Base-by-base conservation (phyloP, 2,329 filamentous ascomycete genomes). In the Sarocladiaceae sp. region DNA sequence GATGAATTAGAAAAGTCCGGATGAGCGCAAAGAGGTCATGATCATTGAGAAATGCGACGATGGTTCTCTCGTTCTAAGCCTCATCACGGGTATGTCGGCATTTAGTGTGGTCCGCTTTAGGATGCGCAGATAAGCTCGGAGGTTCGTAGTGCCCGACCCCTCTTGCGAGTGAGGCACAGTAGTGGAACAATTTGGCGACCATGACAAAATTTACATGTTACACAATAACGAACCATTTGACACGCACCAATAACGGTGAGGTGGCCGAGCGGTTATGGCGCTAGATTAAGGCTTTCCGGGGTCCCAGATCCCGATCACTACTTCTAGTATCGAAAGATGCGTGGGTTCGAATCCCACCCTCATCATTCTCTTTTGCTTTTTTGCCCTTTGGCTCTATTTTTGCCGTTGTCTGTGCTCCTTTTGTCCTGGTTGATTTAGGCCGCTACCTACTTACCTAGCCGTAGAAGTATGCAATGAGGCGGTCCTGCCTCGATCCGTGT, bases 251-350 rank as follows among this genome's bases (percentile, higher is more conserved):
- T 16, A 18, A 41, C 37, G 37, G 37, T 41, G 23, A 41, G 37
- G 37, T 41, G 37, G 37, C 37, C 37, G 37, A 41, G 37, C 37
- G 37, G 37, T 41, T 41, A 41, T 41, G 37, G 37, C 37, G 37
- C 37, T 41, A 41, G 37, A 41, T 41, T 41, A 41, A 41, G 37
- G 37, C 37, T 41, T 41, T 41, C 37, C 26, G 37, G 26, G 37
- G 24, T 41, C 37, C 19, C 19, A 41, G 37, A 41, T 41, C 37
- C 26, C 24, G 29, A 41, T 21, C 29, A 41, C 26, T 27, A 26
- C 37, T 41, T 41, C 37, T 41, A 41, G 37, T 41, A 41, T 41
- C 37, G 37, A 41, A 41, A 41, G 37, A 41, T 41, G 37, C 37
- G 37, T 41, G 37, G 37, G 37, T 41, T 41, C 37, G 37, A 41